Evolutionary conservation across 371 early-diverging fungal species (phyloP).

Genomic region (Chytridiales sp.): DNA sequence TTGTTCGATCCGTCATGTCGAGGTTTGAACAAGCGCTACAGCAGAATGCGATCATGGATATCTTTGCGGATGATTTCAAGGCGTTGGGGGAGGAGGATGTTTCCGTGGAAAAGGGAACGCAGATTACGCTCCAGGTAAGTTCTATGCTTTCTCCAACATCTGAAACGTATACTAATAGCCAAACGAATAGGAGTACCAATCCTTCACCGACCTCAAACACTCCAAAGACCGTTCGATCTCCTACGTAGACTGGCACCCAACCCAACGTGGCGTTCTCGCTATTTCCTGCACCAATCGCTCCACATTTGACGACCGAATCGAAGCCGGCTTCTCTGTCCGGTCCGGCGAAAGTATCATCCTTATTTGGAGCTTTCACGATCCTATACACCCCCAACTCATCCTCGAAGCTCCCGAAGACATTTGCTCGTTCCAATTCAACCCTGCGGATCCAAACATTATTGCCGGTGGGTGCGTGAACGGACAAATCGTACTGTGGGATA

Average conservation of each 20-base stretch:
- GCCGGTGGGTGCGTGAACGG: constrained; percentile 59
- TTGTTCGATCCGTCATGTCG: constrained; percentile 33
- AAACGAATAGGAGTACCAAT: constrained; percentile 51
- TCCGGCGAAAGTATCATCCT: constrained; percentile 46
- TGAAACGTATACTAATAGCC: neutral
- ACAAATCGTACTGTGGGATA: constrained; percentile 59
- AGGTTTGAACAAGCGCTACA: constrained; percentile 51
- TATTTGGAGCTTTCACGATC: constrained; percentile 61
- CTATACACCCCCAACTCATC: constrained; percentile 74
- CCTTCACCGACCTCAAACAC: constrained; percentile 57
- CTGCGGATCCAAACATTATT: constrained; percentile 50
- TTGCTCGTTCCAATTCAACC: constrained; percentile 50
- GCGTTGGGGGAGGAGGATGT: constrained; percentile 56
- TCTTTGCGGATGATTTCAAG: constrained; percentile 51
- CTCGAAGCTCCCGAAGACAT: constrained; percentile 65
- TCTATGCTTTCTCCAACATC: neutral
- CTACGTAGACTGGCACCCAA: constrained; percentile 60
- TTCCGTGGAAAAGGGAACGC: constrained; percentile 50
- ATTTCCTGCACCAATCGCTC: constrained; percentile 49
- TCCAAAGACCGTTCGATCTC: constrained; percentile 56
- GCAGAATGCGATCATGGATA: constrained; percentile 52
- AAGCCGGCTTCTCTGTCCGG: constrained; percentile 37
- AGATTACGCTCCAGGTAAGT: constrained; percentile 44
- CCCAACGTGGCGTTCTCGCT: constrained; percentile 50
- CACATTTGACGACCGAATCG: constrained; percentile 53